Evolutionary conservation across 208 protist species (phyloP).

Genomic region (Trypanosoma avium): DNA sequence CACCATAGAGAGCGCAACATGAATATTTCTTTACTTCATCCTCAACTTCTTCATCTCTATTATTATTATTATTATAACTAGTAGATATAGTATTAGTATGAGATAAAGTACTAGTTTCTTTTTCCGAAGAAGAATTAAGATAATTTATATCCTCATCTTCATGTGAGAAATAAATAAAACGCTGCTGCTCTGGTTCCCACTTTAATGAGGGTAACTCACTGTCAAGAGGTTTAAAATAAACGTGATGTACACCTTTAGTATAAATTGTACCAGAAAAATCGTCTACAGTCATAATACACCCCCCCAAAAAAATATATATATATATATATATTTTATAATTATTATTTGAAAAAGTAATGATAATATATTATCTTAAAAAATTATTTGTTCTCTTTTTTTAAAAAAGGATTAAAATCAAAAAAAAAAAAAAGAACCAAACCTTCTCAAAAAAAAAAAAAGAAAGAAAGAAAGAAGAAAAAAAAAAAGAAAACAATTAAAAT

Average conservation of each 20-base stretch:
- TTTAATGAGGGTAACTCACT: constrained; percentile 29
- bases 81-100: too few species aligned
- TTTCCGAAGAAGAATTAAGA: constrained; percentile 25
- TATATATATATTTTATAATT: neutral
- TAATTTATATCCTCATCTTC: constrained; percentile 38
- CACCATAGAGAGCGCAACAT: constrained; percentile 72
- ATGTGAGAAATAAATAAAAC: constrained; percentile 35
- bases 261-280: constrained; percentile 16
- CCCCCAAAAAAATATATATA: neutral
- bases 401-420: too few species aligned
- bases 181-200: constrained; percentile 46
- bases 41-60: constrained; percentile 7
- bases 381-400: too few species aligned
- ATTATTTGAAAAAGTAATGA: neutral
- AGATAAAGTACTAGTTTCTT: constrained; percentile 18
- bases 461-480: too few species aligned
- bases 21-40: constrained; percentile 12
- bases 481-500: too few species aligned
- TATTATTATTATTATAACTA: neutral
- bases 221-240: constrained; percentile 33
- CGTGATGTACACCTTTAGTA: neutral
- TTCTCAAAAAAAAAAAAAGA: too few species aligned
- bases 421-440: too few species aligned
- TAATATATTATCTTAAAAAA: too few species aligned
- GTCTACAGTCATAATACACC: neutral